phyloP scores from a whole-genome alignment of 345 rosid genomes.

The Abelmoschus esculentus region DNA sequence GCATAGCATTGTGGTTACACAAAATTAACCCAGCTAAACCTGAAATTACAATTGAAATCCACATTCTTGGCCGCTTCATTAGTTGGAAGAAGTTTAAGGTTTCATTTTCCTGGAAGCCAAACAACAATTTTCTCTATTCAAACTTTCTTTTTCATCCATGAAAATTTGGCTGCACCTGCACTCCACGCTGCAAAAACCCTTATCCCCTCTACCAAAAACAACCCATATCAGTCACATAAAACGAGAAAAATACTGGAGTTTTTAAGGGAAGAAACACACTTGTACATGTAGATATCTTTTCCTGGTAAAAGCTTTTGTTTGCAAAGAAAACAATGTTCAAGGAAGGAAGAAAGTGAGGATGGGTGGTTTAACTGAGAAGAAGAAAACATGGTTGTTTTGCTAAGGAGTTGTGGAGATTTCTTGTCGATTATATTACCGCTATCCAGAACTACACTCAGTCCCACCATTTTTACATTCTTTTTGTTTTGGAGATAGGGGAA shows the following conservation, averaged over 20 bases:
- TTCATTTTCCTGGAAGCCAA: conserved; percentile 25
- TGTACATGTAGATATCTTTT: conserved; percentile 93
- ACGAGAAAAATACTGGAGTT: not conserved
- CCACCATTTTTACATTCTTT: conserved; percentile 45
- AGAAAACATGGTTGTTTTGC: conserved; percentile 36
- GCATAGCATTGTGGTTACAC: no score
- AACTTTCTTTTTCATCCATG: conserved; percentile 67
- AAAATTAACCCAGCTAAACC: no score
- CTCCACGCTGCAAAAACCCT: conserved; percentile 79
- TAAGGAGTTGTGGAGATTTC: conserved; percentile 47
- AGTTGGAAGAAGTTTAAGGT: conserved; percentile 18
- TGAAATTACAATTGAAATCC: no score
- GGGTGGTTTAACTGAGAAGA: not conserved
- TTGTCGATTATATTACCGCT: conserved; percentile 10
- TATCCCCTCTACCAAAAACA: conserved; percentile 56
- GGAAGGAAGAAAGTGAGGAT: conserved; percentile 30
- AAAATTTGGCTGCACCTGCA: conserved; percentile 80
- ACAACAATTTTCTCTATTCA: conserved; percentile 37
- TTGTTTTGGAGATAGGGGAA: not conserved
- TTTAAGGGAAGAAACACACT: conserved; percentile 30
- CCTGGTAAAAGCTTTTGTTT: conserved; percentile 49
- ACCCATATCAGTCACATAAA: not conserved
- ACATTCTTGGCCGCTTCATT: no score
- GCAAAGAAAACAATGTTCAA: conserved; percentile 68
- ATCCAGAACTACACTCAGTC: conserved; percentile 68